phyloP scores from a whole-genome alignment of 2,329 filamentous ascomycete genomes.

The Penicillium sp. region DNA sequence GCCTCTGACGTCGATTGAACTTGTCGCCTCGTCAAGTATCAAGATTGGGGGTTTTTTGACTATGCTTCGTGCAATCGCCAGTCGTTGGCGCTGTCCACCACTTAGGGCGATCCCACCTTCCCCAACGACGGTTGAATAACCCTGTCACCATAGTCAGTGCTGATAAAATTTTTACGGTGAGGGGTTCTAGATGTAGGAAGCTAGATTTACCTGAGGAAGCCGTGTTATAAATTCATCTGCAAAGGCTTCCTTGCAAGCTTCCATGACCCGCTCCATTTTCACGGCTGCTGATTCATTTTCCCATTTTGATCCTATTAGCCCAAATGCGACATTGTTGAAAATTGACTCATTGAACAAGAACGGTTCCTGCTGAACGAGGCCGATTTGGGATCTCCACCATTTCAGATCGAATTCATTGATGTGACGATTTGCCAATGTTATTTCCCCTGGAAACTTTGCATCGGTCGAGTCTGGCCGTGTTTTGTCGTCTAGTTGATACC shows the following conservation, averaged over 20 bases:
- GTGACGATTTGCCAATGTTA: constrained; percentile 1
- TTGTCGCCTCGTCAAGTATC: constrained; percentile 92
- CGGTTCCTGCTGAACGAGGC: constrained; percentile 90
- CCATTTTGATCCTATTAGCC: constrained; percentile 78
- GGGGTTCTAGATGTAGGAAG: not conserved
- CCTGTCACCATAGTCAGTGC: constrained; percentile 32
- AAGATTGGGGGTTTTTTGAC: constrained; percentile 90
- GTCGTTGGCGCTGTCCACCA: constrained; percentile 94
- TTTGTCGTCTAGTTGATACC: constrained; percentile 58
- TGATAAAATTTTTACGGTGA: not conserved
- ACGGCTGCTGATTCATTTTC: constrained; percentile 67
- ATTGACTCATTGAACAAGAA: constrained; percentile 88
- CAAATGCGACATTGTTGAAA: constrained; percentile 85
- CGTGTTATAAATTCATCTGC: constrained; percentile 85
- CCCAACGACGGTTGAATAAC: constrained; percentile 90
- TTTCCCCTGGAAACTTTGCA: no score
- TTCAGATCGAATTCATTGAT: constrained; percentile 52
- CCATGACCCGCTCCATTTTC: constrained; percentile 69
- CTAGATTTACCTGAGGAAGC: constrained; percentile 64
- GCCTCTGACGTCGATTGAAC: constrained; percentile 88
- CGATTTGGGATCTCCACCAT: constrained; percentile 58
- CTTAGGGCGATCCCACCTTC: constrained; percentile 89
- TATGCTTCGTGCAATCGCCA: constrained; percentile 88
- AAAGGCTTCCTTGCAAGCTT: constrained; percentile 89
- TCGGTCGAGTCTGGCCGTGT: no score